Base-by-base conservation (phyloP, 2,329 filamentous ascomycete species). In the Monilinia aucupariae region DNA sequence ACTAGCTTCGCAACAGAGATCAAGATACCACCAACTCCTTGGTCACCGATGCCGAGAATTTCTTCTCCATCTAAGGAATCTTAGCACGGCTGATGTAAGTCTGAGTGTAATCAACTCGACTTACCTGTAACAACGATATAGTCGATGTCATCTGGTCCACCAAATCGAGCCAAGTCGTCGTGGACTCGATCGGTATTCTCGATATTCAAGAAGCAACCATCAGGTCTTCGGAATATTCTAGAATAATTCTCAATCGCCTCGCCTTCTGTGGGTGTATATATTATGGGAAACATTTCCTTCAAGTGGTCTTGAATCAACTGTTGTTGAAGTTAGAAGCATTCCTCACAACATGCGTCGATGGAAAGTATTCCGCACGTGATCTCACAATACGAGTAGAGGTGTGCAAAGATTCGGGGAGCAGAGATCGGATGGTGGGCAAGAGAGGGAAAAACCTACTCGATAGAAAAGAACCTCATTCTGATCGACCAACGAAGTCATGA, bases 201-300 rank as follows among this genome's bases (percentile, higher is more conserved):
- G 54, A 96, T 88, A 69, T 89, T 91, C 58, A 96, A 75, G 68
- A 91, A 96, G 69, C 90, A 91, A 0, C 92, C 92, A 68, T 93
- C 88, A 0, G 91, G 90, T 22, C 84, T 80, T 13, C 92, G 79
- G 71, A 96, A 96, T 0, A 94, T 74, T 0, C 86, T 78, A 0
- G 90, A 94, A 72, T 90, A 96, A 67, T 92, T 89, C 68, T 90
- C 85, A 58, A 96, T 96, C 0, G 92, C 92, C 48, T 96, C 90
- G 10, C 90, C 91, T 76, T 96, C 91, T 0, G 92, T 96, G 0
- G 92, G 92, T 0, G 92, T 96, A 72, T 96, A 96, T 34, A 96
- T 90, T n/a, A 96, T 79, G 48, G 87, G 85, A 71, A 96, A 92
- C 89, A 96, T 94, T 72, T 96, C 91, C 67, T 89, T 86, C 25